Evolutionary conservation across 257 asterid species (phyloP).

Genomic region (Jacaranda mimosifolia): DNA sequence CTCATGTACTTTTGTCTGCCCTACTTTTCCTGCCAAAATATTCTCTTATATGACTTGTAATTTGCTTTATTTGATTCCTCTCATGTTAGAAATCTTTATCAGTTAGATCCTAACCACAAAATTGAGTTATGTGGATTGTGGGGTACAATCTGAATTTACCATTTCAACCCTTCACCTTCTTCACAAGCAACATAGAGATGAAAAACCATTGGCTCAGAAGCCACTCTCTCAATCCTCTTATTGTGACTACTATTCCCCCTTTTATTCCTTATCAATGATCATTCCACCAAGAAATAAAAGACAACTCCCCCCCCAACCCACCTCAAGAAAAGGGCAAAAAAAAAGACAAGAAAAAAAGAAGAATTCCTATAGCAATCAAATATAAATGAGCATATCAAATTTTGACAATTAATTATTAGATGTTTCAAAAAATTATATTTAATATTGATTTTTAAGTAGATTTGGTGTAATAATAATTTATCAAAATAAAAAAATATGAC

Average conservation of each 20-base stretch:
- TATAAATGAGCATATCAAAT: too few species aligned
- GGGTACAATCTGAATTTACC: conserved; percentile 6
- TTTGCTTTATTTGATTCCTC: conserved; percentile 4
- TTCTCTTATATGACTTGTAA: conserved; percentile 33
- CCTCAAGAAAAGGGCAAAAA: not conserved
- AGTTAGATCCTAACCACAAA: not conserved
- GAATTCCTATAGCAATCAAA: not conserved
- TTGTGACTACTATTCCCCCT: conserved; percentile 34
- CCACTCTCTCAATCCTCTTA: conserved; percentile 24
- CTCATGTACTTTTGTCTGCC: conserved; percentile 30
- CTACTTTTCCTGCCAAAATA: conserved; percentile 36
- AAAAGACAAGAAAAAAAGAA: not conserved
- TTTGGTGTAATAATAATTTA: too few species aligned
- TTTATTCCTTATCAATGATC: conserved; percentile 25
- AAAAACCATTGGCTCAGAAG: conserved; percentile 8
- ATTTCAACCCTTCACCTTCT: not conserved
- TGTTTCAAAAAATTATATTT: too few species aligned
- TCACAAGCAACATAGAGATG: not conserved
- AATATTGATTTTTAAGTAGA: too few species aligned
- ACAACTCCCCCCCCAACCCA: too few species aligned
- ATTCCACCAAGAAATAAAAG: not conserved
- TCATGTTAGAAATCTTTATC: not conserved
- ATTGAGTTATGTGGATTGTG: not conserved
- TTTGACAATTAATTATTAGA: too few species aligned
- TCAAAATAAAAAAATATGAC: too few species aligned